Evolutionary conservation across 192 early-diverging fungal genomes (phyloP).

Genomic region (Podila epigama): DNA sequence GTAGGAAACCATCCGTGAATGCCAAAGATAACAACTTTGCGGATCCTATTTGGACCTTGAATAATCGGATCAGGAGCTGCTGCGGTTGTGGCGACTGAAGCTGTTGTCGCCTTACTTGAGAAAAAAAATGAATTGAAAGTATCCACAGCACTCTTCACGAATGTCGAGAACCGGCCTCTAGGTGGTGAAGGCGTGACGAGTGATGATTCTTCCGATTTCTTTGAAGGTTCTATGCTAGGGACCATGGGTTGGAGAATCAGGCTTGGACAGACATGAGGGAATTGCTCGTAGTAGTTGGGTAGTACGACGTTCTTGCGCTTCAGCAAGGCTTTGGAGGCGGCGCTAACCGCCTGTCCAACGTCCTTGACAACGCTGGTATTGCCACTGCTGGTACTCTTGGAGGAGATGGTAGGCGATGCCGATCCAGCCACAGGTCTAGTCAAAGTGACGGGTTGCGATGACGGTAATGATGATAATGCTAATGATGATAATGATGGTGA

Average conservation of each 20-base stretch:
- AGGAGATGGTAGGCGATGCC: neutral
- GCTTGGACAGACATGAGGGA: slow-evolving; percentile 21
- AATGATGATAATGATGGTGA: neutral
- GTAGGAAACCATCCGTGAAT: slow-evolving; percentile 95
- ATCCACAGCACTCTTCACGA: slow-evolving; percentile 5
- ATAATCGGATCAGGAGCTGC: neutral
- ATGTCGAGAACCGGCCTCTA: neutral
- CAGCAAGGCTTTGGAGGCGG: slow-evolving; percentile 12
- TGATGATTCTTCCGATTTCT: neutral
- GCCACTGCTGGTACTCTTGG: neutral
- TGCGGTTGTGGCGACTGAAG: neutral
- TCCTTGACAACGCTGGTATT: neutral
- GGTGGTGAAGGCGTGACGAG: neutral
- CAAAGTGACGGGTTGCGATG: too few relatives aligned
- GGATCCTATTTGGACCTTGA: slow-evolving; percentile 44
- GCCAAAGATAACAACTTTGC: slow-evolving; percentile 78
- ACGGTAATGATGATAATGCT: neutral
- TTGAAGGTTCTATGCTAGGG: neutral
- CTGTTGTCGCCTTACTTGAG: neutral
- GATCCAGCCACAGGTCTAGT: too few relatives aligned
- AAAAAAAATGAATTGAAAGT: slow-evolving; percentile 11
- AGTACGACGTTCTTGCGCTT: slow-evolving; percentile 16
- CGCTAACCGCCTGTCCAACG: neutral
- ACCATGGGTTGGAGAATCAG: slow-evolving; percentile 24
- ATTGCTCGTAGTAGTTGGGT: slow-evolving; percentile 43